Evolutionary conservation across 805 yeast species (phyloP), one percentile per base, ranked within the genome.

Genomic region (Candida krabiensis): DNA sequence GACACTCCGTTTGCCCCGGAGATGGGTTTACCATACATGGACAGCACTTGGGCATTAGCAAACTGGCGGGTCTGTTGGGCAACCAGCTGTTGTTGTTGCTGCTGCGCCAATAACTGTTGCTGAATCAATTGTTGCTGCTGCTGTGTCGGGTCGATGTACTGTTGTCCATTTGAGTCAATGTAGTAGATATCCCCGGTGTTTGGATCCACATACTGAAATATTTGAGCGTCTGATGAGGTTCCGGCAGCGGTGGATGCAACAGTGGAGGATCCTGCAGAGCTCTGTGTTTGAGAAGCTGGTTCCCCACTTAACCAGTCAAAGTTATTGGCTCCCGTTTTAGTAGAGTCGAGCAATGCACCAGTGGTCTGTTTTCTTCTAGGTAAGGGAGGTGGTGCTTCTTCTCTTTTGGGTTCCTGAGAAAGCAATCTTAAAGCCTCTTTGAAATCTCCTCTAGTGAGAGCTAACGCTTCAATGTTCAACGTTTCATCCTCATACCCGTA

Each of bases 121-220:
- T 51, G 50, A 25, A 48, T 57, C 35, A 41, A 47, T 31, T 60
- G 62, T 32, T 49, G 55, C 33, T 48, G 58, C 37, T 66, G 72
- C 27, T 72, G 77, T 37, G 52, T 64, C 8, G 76, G 73, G 50
- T 73, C 77, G 40, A 74, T 53, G 46, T 73, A 75, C 51, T 82
- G 85, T 50, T 83, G 88, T 2, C 83, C 83, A 30, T 74, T 78
- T 9, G 80, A 72, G 52, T 84, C 90, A 24, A 83, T 75, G 50
- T 83, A 84, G 23, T 75, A 71, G 4, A 82, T 61, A 33, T 77
- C 73, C 9, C 91, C 90, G 0, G 88, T 81, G 6, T 73, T 65
- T 2, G 89, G 88, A 50, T 84, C 90, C 15, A 82, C 70, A 55
- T 79, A 84, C 53, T 83, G 91, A 50, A 64, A 83, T 60, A 70